These are phyloP conservation scores for Diaporthe amygdali DNA, from an alignment of 2,329 filamentous ascomycete genomes.

Conservation along the genomic window DNA sequence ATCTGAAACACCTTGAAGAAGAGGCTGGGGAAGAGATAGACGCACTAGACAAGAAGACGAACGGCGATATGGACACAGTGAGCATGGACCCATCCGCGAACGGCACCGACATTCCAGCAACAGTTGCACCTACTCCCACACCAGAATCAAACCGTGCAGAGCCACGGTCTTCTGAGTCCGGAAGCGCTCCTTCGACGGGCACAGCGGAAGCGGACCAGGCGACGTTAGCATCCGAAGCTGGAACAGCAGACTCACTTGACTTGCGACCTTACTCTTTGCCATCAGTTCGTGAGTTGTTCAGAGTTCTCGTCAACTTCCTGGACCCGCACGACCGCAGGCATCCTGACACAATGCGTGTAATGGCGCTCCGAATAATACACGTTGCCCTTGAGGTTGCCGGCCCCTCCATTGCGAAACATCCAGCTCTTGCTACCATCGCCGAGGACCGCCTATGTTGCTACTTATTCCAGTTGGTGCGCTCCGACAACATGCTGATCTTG, in stretches of 20 bases:
- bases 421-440: constrained; percentile 83
- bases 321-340: constrained; percentile 93
- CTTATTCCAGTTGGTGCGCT: constrained; percentile 93
- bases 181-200: constrained; percentile 37
- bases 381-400: constrained; percentile 96
- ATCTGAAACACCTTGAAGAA: constrained; percentile 84
- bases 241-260: constrained; percentile 51
- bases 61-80: constrained; percentile 74
- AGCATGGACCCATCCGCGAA: constrained; percentile 84
- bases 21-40: constrained; percentile 72
- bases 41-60: constrained; percentile 68
- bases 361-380: constrained; percentile 96
- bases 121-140: constrained; percentile 20
- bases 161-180: constrained; percentile 45
- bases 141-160: constrained; percentile 23
- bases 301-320: constrained; percentile 90
- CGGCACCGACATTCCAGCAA: constrained; percentile 45
- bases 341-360: constrained; percentile 94
- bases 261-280: constrained; percentile 91
- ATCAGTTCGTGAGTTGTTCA: constrained; percentile 91
- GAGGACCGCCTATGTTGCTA: constrained; percentile 94
- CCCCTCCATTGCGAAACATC: constrained; percentile 91
- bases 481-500: constrained; percentile 93
- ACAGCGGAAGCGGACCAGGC: constrained; percentile 26
- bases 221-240: constrained; percentile 22